Base-by-base conservation (phyloP, 768 basidiomycete genomes). In the Gyrodon lividus region DNA sequence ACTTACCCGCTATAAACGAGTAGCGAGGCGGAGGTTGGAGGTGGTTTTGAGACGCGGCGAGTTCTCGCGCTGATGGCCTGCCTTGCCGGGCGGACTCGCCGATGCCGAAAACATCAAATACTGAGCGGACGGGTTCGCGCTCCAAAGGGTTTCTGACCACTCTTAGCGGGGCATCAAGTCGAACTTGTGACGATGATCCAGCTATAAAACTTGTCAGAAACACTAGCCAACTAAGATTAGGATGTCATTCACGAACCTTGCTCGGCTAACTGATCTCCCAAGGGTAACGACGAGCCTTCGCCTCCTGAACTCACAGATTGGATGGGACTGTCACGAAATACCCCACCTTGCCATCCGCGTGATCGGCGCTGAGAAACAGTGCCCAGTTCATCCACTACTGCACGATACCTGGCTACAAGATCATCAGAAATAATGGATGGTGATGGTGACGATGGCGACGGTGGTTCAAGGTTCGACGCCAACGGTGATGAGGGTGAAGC, bases 41-140 rank as follows among this genome's bases (percentile, higher is more conserved):
- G 31, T 31, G 13, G 12, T 31, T 12, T 14, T 12, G 31, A 16
- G 55, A 41, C 8, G 50, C 16, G 9, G 17, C 33, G 40, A 50
- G 41, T 39, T 58, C 58, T 51, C 56, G 52, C 12, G 40, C 39
- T 13, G 55, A 31, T 0, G 55, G 53, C 23, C 28, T 26, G 22
- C 46, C 30, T 28, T 50, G 51, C 43, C 65, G 62, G 20, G 59
- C 43, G 9, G 59, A 53, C 20, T 63, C 63, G 3, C 45, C 51
- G 8, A 68, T 55, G 26, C 62, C 56, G 46, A 69, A 67, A 43
- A 69, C 57, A 44, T 67, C 63, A 20, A 67, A 69, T 2, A 68
- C 61, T 17, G 65, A 63, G 3, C 56, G 65, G 16, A 56, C 57
- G 2, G 60, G 43, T 23, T 58, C 66, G 37, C 56, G 59, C 19